Conservation (phyloP, 225 moss, liverwort and hornwort species). For the Neckera pumila region DNA sequence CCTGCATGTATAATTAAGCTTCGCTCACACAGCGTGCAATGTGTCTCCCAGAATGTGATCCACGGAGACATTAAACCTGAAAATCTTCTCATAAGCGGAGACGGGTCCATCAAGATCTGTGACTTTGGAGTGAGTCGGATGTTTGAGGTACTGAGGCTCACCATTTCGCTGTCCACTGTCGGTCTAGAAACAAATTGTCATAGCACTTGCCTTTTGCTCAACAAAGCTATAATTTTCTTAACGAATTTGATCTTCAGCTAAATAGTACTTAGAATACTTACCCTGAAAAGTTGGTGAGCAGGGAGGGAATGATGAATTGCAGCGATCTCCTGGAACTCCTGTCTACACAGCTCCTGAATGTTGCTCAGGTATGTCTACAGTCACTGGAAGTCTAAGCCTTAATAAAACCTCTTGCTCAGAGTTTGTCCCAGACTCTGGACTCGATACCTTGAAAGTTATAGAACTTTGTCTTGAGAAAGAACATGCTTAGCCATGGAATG, state of each 20-base stretch:
- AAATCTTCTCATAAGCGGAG: conserved; percentile 59
- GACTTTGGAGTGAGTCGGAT: conserved; percentile 70
- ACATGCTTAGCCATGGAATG: neutral
- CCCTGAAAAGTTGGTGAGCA: neutral
- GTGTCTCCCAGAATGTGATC: conserved; percentile 43
- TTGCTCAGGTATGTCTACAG: conserved; percentile 49
- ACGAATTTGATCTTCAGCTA: neutral
- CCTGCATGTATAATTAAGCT: neutral
- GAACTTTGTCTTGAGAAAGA: neutral
- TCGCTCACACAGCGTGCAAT: neutral
- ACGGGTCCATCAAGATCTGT: conserved; percentile 67
- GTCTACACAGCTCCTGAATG: conserved; percentile 87
- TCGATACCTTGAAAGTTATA: neutral
- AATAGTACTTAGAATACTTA: neutral
- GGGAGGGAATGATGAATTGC: conserved; percentile 65
- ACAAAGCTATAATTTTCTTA: neutral
- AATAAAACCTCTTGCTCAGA: neutral
- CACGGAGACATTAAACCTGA: conserved; percentile 97
- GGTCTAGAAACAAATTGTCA: neutral
- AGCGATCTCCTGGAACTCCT: conserved; percentile 85
- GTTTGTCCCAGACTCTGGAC: neutral
- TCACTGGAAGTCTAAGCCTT: no score
- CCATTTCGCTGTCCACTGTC: neutral
- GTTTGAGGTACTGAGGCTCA: conserved; percentile 35
- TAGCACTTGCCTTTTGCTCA: neutral